Evolutionary conservation across 2,329 filamentous ascomycete genomes (phyloP).

Genomic region (Aurifilum marmelostoma): DNA sequence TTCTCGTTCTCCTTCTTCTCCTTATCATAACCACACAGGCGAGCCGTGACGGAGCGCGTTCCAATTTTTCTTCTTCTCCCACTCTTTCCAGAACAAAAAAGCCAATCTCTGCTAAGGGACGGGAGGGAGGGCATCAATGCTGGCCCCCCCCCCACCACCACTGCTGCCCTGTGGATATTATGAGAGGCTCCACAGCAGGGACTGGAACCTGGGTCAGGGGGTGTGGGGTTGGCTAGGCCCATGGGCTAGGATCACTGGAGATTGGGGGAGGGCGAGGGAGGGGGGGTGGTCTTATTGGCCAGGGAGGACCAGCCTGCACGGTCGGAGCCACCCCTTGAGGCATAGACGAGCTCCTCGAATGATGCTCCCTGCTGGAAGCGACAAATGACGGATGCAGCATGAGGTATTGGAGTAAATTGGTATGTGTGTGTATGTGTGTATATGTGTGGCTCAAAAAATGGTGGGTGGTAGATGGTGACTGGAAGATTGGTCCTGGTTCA

Average conservation of each 20-base stretch:
- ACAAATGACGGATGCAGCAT: neutral
- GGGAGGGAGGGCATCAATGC: neutral
- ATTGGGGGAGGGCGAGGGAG: slow-evolving; percentile 12
- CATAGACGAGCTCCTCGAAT: neutral
- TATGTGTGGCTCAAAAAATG: too few species aligned
- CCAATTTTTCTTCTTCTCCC: neutral
- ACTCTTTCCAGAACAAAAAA: too few species aligned
- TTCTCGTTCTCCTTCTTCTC: neutral
- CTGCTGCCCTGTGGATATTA: neutral
- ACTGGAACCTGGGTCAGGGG: slow-evolving; percentile 20
- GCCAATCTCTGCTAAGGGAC: neutral
- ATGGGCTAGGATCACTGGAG: slow-evolving; percentile 19
- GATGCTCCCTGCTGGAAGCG: slow-evolving; percentile 17
- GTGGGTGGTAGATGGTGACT: neutral
- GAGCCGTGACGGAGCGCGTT: neutral
- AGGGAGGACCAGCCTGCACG: neutral
- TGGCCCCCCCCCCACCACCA: too few species aligned
- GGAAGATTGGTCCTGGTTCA: neutral
- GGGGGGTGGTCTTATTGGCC: slow-evolving; percentile 13
- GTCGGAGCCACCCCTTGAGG: slow-evolving; percentile 8
- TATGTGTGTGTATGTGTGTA: neutral
- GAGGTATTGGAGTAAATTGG: neutral
- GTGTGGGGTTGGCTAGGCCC: slow-evolving; percentile 12
- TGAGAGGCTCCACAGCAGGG: neutral
- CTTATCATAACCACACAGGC: neutral